Evolutionary conservation across 257 asterid species (phyloP), one percentile per base, ranked within the genome.

Genomic region (Solanum lycopersicoides): DNA sequence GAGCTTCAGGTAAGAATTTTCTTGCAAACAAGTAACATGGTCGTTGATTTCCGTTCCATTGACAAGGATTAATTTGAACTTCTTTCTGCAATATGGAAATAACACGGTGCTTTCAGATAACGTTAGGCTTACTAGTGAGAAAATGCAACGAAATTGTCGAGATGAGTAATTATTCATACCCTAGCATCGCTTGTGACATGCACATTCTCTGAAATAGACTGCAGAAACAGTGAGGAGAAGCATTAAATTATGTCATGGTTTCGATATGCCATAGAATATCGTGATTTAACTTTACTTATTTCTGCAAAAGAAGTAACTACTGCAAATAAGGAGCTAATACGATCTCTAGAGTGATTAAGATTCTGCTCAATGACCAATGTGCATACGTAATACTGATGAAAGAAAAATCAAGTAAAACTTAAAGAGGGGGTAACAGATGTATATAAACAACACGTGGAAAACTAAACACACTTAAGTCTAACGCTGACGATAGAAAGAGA

Each of bases 21-120:
- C 99, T 94, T 4, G 93, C 99, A 44, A 97, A 97, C 88, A 97
- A 89, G 89, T 94, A 95, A 87, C 99, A 95, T 3, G 98, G 96
- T 35, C 97, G 91, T 88, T 88, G 91, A 56, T 90, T 93, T 87
- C 98, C 99, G 34, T 95, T 95, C 99, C 99, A 97, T 91, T 95
- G 76, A 95, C 99, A 97, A 6, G 94, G 95, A 68, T 76, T 88
- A 80, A 91, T 90, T 91, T 92, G 94, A 86, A 90, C 74, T 87
- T 92, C 90, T 87, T 90, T 94, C 99, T 97, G 97, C 92, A 91
- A 44, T 83, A 32, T 20, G 41, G 13, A 85, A n/a, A 69, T 39
- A 41, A 13, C 28, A 50, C 18, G 25, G 32, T 50, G 34, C 69
- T 32, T 18, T 83, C 53, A 72, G 11, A 75, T 5, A 75, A 39